Conservation (phyloP, 176 grass and related monocot species). For the Lolium rigidum region DNA sequence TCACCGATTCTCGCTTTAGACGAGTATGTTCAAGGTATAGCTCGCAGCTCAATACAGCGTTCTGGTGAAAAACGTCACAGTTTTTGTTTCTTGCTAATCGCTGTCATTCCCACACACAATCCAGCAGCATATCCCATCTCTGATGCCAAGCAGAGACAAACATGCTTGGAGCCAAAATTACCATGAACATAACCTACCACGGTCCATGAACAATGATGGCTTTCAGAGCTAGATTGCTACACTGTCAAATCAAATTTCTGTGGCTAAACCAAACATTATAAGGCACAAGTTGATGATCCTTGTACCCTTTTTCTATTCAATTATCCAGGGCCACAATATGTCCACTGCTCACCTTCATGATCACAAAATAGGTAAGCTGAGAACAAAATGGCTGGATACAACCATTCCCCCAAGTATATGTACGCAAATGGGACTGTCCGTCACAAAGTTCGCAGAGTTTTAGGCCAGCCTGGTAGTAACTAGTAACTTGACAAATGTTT, state of each 20-base stretch:
- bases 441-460: too few relatives aligned
- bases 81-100: background rate
- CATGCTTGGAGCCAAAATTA: background rate
- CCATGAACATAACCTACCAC: background rate
- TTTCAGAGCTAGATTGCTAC: background rate
- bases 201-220: background rate
- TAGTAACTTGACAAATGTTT: background rate
- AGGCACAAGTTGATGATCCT: too few relatives aligned
- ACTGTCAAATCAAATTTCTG: background rate
- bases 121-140: background rate
- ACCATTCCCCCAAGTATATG: background rate
- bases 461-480: background rate
- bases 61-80: background rate
- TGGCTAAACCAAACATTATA: too few relatives aligned
- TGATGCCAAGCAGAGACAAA: background rate
- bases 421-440: too few relatives aligned
- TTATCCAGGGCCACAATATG: background rate
- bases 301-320: too few relatives aligned
- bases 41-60: background rate
- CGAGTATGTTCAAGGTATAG: background rate
- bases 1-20: background rate
- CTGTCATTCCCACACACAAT: background rate
- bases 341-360: background rate
- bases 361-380: background rate
- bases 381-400: background rate